Base-by-base conservation (phyloP, 371 early-diverging fungal genomes). In the Mucor piriformis region DNA sequence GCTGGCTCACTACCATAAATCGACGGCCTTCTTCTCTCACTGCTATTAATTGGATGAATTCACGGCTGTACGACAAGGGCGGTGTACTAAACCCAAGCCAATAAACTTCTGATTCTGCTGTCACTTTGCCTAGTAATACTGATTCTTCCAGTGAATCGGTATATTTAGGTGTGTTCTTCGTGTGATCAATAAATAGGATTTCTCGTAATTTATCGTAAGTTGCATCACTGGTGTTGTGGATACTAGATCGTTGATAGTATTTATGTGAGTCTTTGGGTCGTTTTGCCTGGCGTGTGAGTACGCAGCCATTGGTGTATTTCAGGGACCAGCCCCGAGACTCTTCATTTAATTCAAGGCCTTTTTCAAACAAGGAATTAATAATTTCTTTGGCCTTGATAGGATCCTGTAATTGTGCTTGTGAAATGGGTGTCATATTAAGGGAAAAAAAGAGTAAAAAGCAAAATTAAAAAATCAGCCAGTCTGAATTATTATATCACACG, bases 61-160 rank as follows among this genome's bases (percentile, higher is more conserved):
- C 73, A 23, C 73, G 67, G 43, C 51, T 23, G 3, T 54, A 47
- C 0, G 44, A 48, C 2, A 59, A 59, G 16, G 55, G 16, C 6
- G 70, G 61, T 24, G 70, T 67, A 32, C 69, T 60, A 52, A 62
- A 73, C 13, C 61, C 67, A 42, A 73, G 60, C 64, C 66, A 64
- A 51, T 61, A 69, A 13, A 73, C 52, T 29, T 70, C 73, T 13
- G 63, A 60, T 29, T 63, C 50, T 18, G 35, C 63, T 13, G 46
- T 35, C 15, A 64, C 33, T 25, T 50, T 29, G 27, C 20, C 18
- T 20, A 50, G 20, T 6, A 50, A 50, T 18, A 50, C 20, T 16
- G 50, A 27, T 18, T 50, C 50, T 50, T 27, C 33, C 50, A 50
- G 32, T 50, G n/a, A 33, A 16, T 29, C 29, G 27, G 33, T 32